Evolutionary conservation across 2,329 filamentous ascomycete species (phyloP).

Genomic region (Teratosphaeria destructans): DNA sequence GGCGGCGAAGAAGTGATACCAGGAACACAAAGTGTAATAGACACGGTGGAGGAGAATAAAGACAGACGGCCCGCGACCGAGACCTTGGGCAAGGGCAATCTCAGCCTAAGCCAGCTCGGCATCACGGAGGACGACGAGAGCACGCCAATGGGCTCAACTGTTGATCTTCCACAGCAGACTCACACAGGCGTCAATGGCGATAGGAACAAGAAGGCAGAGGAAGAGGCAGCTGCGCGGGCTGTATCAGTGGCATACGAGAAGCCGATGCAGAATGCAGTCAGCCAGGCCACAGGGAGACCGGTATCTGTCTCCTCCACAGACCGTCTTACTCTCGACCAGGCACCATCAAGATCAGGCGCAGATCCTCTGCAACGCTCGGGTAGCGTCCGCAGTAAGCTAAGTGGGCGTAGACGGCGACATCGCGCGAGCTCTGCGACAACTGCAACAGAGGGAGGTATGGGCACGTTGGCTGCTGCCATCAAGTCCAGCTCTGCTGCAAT

Average conservation of each 20-base stretch:
- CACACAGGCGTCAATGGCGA: conserved; percentile 25
- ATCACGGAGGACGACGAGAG: conserved; percentile 49
- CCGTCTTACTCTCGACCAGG: conserved; percentile 40
- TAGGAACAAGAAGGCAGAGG: conserved; percentile 44
- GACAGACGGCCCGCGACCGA: conserved; percentile 62
- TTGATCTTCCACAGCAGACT: conserved; percentile 48
- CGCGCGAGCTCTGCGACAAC: conserved; percentile 66
- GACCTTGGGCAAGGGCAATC: conserved; percentile 77
- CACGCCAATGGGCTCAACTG: conserved; percentile 48
- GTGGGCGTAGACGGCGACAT: conserved; percentile 49
- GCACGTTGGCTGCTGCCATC: conserved; percentile 62
- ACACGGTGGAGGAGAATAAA: conserved; percentile 42
- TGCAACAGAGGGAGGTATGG: conserved; percentile 48
- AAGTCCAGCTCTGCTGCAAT: conserved; percentile 59
- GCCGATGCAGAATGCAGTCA: conserved; percentile 20
- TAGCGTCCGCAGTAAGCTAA: conserved; percentile 45
- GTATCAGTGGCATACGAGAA: conserved; percentile 51
- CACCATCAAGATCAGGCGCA: conserved; percentile 56
- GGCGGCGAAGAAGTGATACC: conserved; percentile 34
- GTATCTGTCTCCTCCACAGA: conserved; percentile 31
- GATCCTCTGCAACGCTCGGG: conserved; percentile 43
- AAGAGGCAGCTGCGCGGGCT: conserved; percentile 48
- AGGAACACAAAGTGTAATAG: conserved; percentile 12
- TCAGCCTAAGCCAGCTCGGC: conserved; percentile 81
- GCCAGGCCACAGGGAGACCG: conserved; percentile 27